phyloP scores from a whole-genome alignment of 345 rosid genomes.

The Erodium maritimum region DNA sequence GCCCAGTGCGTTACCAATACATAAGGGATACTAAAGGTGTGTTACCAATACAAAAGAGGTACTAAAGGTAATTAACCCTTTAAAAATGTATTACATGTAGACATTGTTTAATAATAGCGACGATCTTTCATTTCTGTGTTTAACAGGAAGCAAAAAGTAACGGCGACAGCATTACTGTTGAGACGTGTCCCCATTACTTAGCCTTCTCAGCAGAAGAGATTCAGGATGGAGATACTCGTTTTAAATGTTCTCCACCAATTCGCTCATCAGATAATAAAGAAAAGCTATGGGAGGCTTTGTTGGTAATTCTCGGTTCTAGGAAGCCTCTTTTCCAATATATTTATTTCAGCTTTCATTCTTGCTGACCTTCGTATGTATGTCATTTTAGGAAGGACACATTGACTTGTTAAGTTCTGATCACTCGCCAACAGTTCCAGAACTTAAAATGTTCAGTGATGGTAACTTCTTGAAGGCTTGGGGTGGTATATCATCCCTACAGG shows the following conservation, averaged over 20 bases:
- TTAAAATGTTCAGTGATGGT: slow-evolving; percentile 64
- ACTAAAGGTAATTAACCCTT: too few species aligned
- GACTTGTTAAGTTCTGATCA: slow-evolving; percentile 94
- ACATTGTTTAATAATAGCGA: too few species aligned
- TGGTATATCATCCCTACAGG: slow-evolving; percentile 95
- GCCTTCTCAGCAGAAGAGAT: slow-evolving; percentile 96
- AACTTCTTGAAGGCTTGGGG: slow-evolving; percentile 96
- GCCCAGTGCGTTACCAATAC: too few species aligned
- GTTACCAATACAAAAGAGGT: too few species aligned
- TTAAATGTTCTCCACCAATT: slow-evolving; percentile 91
- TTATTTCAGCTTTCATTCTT: slow-evolving; percentile 5
- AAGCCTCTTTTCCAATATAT: slow-evolving; percentile 3
- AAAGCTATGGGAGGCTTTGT: slow-evolving; percentile 74
- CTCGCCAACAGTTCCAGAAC: slow-evolving; percentile 80
- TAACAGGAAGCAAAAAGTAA: slow-evolving; percentile 57
- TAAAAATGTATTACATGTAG: neutral
- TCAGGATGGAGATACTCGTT: slow-evolving; percentile 81
- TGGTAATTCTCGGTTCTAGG: slow-evolving; percentile 33
- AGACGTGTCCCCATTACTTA: slow-evolving; percentile 93
- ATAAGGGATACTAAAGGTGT: too few species aligned
- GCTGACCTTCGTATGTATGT: slow-evolving; percentile 1
- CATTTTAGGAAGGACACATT: slow-evolving; percentile 65
- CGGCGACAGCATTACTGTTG: slow-evolving; percentile 76
- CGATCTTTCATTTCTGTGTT: neutral
- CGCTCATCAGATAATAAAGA: slow-evolving; percentile 69